A percentile compares a stretch with the other conserved stretches of the same genome.
These are phyloP conservation scores for Lolium multiflorum DNA, from an alignment of 176 grass and related monocot genomes.

Conservation along the genomic window DNA sequence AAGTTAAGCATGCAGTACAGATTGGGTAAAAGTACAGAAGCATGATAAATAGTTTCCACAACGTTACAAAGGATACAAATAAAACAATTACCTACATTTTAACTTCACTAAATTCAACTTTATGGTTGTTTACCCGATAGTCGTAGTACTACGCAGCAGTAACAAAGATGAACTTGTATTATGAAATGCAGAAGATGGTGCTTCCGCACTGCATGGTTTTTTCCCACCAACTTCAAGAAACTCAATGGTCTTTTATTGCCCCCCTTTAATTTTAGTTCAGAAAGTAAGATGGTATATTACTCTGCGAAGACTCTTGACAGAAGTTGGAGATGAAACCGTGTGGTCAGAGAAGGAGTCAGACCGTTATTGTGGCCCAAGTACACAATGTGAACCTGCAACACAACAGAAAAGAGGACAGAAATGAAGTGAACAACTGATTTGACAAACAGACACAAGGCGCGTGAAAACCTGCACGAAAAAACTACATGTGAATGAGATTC, in stretches of 20 bases:
- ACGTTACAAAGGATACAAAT: background rate
- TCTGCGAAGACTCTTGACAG: constrained; percentile 79
- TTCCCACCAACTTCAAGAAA: background rate
- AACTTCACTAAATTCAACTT: background rate
- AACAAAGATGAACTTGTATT: background rate
- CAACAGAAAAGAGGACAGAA: constrained; percentile 43
- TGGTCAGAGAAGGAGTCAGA: constrained; percentile 68
- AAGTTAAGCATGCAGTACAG: constrained; percentile 14
- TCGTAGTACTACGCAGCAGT: background rate
- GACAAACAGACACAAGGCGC: constrained; percentile 41
- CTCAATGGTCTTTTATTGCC: constrained; percentile 3
- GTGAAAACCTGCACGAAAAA: constrained; percentile 32
- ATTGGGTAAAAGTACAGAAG: background rate
- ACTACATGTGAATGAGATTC: constrained; percentile 47
- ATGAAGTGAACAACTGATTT: constrained; percentile 41
- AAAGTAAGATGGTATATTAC: constrained; percentile 53
- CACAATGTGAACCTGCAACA: constrained; percentile 88
- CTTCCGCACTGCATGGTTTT: background rate
- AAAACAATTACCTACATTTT: background rate
- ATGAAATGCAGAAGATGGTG: background rate
- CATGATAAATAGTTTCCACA: background rate
- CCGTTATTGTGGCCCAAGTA: constrained; percentile 80
- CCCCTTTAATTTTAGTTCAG: background rate
- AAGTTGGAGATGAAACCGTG: constrained; percentile 69
- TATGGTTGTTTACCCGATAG: background rate